These are phyloP conservation scores for Penicillium ucsense DNA, from an alignment of 495 filamentous ascomycete genomes.

Conservation along the genomic window DNA sequence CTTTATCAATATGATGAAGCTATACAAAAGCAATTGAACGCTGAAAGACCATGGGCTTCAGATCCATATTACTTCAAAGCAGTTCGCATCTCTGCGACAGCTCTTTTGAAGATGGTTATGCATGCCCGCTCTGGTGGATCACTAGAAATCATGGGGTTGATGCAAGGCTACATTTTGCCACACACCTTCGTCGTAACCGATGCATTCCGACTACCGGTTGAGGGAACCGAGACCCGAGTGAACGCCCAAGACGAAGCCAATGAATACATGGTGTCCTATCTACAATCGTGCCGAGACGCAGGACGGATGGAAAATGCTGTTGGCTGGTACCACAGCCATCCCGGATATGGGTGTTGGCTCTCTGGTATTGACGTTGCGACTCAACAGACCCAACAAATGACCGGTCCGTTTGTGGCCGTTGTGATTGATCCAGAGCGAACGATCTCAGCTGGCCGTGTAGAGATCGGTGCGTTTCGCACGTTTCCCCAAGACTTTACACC, in stretches of 20 bases:
- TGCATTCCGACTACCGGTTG: constrained; percentile 87
- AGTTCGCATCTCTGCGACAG: constrained; percentile 86
- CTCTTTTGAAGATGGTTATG: constrained; percentile 98
- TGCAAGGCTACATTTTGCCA: constrained; percentile 83
- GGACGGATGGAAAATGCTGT: constrained; percentile 84
- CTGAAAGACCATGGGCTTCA: constrained; percentile 66
- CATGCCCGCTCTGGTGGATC: constrained; percentile 88
- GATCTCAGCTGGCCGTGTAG: constrained; percentile 87
- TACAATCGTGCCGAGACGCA: constrained; percentile 60
- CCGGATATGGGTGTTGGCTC: constrained; percentile 97
- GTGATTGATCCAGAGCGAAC: constrained; percentile 97
- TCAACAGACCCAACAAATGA: constrained; percentile 75
- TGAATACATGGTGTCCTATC: constrained; percentile 90
- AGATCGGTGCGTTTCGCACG: constrained; percentile 94
- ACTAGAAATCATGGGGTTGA: constrained; percentile 94
- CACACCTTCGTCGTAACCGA: constrained; percentile 90
- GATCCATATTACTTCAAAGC: constrained; percentile 86
- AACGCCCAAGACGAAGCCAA: constrained; percentile 93
- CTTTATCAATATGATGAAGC: constrained; percentile 72
- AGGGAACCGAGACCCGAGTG: constrained; percentile 95
- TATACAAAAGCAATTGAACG: constrained; percentile 48
- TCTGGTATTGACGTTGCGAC: constrained; percentile 92
- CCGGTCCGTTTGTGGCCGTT: constrained; percentile 88
- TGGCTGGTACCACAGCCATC: constrained; percentile 98
- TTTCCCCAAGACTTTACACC: constrained; percentile 68